Conservation (phyloP, 1,139 yeast genomes). For the Suhomyces anneliseae region DNA sequence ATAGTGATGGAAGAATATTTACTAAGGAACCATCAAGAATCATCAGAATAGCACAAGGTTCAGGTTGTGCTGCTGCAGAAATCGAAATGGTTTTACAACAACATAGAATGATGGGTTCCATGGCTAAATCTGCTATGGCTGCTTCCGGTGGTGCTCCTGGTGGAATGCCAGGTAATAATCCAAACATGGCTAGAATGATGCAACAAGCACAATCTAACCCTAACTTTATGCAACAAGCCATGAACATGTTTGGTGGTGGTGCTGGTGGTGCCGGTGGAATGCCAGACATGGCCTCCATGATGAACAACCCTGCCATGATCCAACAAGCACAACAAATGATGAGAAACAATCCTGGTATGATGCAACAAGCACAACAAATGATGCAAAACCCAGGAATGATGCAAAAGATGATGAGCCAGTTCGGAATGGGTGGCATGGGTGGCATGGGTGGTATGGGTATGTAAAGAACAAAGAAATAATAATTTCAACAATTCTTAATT, state of each 20-base stretch:
- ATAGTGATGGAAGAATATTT: constrained; percentile 84
- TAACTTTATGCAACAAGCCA: constrained; percentile 47
- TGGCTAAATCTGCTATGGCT: constrained; percentile 75
- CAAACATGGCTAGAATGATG: constrained; percentile 22
- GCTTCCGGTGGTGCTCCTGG: constrained; percentile 41
- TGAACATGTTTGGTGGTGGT: constrained; percentile 46
- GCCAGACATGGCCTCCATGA: constrained; percentile 36
- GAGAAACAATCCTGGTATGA: constrained; percentile 73
- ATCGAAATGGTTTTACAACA: constrained; percentile 92
- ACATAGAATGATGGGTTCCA: constrained; percentile 90
- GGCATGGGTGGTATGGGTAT: constrained; percentile 26
- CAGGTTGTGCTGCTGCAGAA: constrained; percentile 90
- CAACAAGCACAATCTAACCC: constrained; percentile 53
- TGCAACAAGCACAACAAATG: constrained; percentile 59
- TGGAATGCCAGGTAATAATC: constrained; percentile 14
- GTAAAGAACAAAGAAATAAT: constrained; percentile 7
- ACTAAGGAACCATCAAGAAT: constrained; percentile 81
- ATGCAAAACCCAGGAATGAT: constrained; percentile 59
- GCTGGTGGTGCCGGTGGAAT: constrained; percentile 44
- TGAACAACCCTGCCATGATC: constrained; percentile 39
- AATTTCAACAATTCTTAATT: too few relatives aligned
- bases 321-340: constrained; percentile 53
- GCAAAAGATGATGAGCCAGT: constrained; percentile 79
- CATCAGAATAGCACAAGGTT: constrained; percentile 91
- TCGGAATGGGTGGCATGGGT: constrained; percentile 43